Base-by-base conservation (phyloP, 2,329 filamentous ascomycete genomes). In the Penicillium sp. region DNA sequence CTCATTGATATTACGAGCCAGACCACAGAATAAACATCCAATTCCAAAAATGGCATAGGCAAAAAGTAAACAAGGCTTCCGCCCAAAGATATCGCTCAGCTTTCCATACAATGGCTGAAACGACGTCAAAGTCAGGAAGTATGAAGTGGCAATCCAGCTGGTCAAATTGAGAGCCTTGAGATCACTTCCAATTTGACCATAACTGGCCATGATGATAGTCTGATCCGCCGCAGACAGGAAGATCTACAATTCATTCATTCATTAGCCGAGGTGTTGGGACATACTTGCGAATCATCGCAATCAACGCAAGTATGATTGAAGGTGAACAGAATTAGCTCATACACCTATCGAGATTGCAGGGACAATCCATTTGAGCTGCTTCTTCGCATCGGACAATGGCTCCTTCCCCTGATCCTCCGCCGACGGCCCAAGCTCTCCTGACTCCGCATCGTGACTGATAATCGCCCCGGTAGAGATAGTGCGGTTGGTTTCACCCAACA, bases 191-290 rank as follows among this genome's bases (percentile, higher is more conserved):
- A 94, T 93, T 64, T 84, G 86, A 53, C 89, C 89, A 74, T 93
- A 93, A n/a, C 84, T 88, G n/a, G 87, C 87, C 52, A 93, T 86
- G 33, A 91, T 87, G 57, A 93, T 86, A 0, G 91, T 91, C 74
- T 93, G 89, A 71, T 94, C 91, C 54, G 89, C 83, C 4, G 90
- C 89, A 22, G 88, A 84, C 7, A 94, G 81, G 71, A 91, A 91
- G 43, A 93, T 79, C 88, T 90, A 70, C 43, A 55, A 16, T 16
- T n/a, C 28, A 49, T 16, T n/a, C 28, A 49, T n/a, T 40, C 7
- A 49, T 71, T 63, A 69, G 63, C 56, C 51, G 33, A 51, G 59
- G 49, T 54, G 22, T 52, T 30, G 52, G 35, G n/a, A 40, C 4
- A 25, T 33, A n/a, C 30, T 51, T 22, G 30, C 46, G 19, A 1